Conservation (phyloP, 1,284 basidiomycete species). For the Papiliotrema laurentii region DNA sequence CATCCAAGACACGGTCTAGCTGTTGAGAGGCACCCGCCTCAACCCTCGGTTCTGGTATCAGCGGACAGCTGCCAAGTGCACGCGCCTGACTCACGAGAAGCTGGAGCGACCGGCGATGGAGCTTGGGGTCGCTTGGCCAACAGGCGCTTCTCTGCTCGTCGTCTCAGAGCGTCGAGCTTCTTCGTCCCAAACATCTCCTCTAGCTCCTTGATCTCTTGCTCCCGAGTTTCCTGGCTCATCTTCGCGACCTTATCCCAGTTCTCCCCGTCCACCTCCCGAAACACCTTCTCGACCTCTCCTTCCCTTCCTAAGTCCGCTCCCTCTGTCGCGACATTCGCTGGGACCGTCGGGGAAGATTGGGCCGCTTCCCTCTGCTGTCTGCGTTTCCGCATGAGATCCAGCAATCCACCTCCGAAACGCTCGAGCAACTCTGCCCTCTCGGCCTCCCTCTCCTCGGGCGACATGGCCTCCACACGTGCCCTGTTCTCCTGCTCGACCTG, state of each 20-base stretch:
- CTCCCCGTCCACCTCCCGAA: slow-evolving; percentile 20
- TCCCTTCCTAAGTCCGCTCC: background rate
- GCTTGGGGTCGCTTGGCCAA: too few species aligned
- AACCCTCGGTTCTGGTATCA: too few species aligned
- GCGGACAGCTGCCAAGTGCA: too few species aligned
- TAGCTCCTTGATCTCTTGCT: slow-evolving; percentile 59
- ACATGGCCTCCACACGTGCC: background rate
- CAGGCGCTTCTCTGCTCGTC: slow-evolving; percentile 52
- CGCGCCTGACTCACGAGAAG: background rate
- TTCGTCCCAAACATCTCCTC: slow-evolving; percentile 62
- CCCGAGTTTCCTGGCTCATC: slow-evolving; percentile 60
- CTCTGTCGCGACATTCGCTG: too few species aligned
- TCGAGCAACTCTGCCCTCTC: slow-evolving; percentile 60
- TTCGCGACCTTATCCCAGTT: slow-evolving; percentile 52
- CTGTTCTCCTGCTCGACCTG: slow-evolving; percentile 2
- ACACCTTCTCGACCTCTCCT: slow-evolving; percentile 11
- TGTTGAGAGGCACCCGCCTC: too few species aligned
- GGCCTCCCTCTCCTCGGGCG: slow-evolving; percentile 42
- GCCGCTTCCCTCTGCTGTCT: slow-evolving; percentile 48
- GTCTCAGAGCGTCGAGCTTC: slow-evolving; percentile 59
- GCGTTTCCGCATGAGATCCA: slow-evolving; percentile 17
- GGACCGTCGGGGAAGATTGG: too few species aligned
- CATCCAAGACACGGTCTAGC: too few species aligned
- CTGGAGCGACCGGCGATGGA: background rate
- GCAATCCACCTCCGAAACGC: slow-evolving; percentile 24